These are phyloP conservation scores for Lactarius akahatsu DNA, from an alignment of 768 basidiomycete genomes.

Conservation along the genomic window DNA sequence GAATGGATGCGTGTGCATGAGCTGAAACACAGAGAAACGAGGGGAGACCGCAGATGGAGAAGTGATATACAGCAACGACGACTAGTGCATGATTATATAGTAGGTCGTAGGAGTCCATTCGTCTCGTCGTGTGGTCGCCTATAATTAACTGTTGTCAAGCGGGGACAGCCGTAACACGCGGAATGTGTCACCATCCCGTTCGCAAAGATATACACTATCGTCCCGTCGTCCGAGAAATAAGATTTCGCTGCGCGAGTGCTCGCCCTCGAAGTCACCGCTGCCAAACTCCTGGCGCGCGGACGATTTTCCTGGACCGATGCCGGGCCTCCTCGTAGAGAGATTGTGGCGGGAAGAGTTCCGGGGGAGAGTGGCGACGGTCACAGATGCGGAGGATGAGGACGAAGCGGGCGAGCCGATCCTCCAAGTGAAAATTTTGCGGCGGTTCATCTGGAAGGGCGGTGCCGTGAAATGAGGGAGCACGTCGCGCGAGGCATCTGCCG, in stretches of 20 bases:
- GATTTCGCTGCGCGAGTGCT: conserved; percentile 63
- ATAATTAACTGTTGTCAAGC: conserved; percentile 28
- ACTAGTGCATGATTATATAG: conserved; percentile 20
- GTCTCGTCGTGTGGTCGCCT: conserved; percentile 2
- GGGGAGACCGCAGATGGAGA: background rate
- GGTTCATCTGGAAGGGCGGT: conserved; percentile 57
- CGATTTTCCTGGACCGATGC: conserved; percentile 48
- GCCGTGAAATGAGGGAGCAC: conserved; percentile 69
- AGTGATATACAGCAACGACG: conserved; percentile 27
- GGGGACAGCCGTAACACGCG: conserved; percentile 71
- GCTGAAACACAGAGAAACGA: conserved; percentile 3
- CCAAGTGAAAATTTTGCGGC: conserved; percentile 79
- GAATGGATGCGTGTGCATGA: conserved; percentile 9
- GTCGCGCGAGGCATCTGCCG: conserved; percentile 77
- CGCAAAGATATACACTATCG: conserved; percentile 79
- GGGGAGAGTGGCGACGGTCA: conserved; percentile 4
- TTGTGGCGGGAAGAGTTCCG: conserved; percentile 43
- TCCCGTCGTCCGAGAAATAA: conserved; percentile 75
- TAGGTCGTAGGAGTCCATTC: conserved; percentile 10
- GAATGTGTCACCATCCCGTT: conserved; percentile 70
- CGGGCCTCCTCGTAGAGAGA: conserved; percentile 45
- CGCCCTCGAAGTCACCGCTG: conserved; percentile 51
- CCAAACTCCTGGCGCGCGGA: conserved; percentile 52
- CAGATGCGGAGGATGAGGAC: conserved; percentile 3
- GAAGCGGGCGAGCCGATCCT: conserved; percentile 68